phyloP scores from a whole-genome alignment of 2,329 filamentous ascomycete species.

The Alternaria hordeiaustralica region DNA sequence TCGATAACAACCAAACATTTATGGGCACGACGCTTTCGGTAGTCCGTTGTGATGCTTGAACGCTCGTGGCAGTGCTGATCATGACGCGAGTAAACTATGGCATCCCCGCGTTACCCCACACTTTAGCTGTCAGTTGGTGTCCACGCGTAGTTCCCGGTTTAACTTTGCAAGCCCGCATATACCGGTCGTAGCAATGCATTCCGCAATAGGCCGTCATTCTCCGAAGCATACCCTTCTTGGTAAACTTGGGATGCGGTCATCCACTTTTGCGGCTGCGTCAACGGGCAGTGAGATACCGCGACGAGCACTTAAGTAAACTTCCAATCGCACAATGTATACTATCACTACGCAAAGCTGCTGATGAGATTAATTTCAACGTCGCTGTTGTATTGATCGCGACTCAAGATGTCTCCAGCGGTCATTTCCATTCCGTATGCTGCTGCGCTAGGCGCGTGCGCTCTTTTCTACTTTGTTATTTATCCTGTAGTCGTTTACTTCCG shows the following conservation, averaged over 20 bases:
- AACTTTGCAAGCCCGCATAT: neutral
- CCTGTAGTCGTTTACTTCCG: slow-evolving; percentile 54
- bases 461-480: slow-evolving; percentile 50
- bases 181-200: neutral
- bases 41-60: neutral
- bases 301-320: slow-evolving; percentile 18
- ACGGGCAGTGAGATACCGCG: neutral
- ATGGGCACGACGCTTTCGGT: neutral
- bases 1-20: neutral
- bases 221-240: slow-evolving; percentile 16
- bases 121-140: neutral
- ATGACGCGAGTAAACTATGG: neutral
- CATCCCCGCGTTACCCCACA: slow-evolving; percentile 16
- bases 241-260: neutral
- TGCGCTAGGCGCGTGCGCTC: slow-evolving; percentile 26
- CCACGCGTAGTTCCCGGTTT: neutral
- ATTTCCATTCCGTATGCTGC: slow-evolving; percentile 32
- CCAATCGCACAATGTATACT: neutral
- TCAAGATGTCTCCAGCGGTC: slow-evolving; percentile 21
- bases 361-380: neutral
- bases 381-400: neutral
- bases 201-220: slow-evolving; percentile 11
- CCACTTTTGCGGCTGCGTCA: neutral
- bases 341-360: neutral
- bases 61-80: neutral